Evolutionary conservation across 768 basidiomycete species (phyloP), one percentile per base, ranked within the genome.

Genomic region (Nidula microcarpa): DNA sequence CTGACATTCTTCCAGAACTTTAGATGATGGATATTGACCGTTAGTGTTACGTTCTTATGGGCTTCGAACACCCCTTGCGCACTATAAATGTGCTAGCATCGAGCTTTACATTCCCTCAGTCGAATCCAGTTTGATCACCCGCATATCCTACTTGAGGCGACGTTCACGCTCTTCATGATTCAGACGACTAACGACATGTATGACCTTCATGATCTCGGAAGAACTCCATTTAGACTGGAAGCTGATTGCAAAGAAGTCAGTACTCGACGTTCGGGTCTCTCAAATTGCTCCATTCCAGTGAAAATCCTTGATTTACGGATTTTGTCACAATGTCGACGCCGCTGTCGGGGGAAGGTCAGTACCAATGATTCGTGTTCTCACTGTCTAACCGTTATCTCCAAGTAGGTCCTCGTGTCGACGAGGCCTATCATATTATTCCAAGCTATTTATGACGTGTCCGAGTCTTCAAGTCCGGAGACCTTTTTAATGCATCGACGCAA

Each of bases 1-100:
- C 71, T 75, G 72, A 70, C 70, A 72, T 67, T 67, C 67, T 75
- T 75, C 74, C 72, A 75, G 73, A 76, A 75, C 69, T 65, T 65
- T 72, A 70, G 68, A 67, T 71, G 65, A 64, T 64, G 56, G 58
- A 62, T 61, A 57, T 62, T 68, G 39, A 41, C 39, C 61, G 55
- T 68, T 68, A 65, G 62, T 61, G 62, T 66, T 64, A 59, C 55
- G 55, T 41, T 56, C 55, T 18, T 55, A 37, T 58, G 33, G 30
- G 34, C 55, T 57, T 53, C 51, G 51, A 46, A 48, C 62, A 57
- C 57, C 65, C 62, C 65, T 71, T 58, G 51, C 62, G 51, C 62
- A 65, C 68, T 77, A 78, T 79, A 79, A 78, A 77, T 75, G 68
- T 51, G 59, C 59, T 61, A 57, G 55, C 55, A 50, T 55, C 53